A percentile compares a stretch with the other conserved stretches of the same genome.
Conservation (phyloP, 73 alveolate genomes). For the Tetrahymena borealis region DNA sequence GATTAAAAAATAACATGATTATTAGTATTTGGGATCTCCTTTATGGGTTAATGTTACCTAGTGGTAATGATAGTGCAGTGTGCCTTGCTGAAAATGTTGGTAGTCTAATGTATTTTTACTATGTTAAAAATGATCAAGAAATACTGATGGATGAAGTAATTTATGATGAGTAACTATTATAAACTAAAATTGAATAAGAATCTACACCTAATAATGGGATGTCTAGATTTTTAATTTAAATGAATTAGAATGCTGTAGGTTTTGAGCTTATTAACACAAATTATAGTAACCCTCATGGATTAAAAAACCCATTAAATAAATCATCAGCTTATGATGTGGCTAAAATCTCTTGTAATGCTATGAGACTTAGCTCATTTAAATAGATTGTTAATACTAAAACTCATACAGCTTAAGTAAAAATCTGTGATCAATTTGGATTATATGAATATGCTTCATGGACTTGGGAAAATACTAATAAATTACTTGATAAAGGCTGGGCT, state of each 20-base stretch:
- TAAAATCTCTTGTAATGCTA: slow-evolving; percentile 31
- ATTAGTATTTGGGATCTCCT: slow-evolving; percentile 57
- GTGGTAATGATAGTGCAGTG: slow-evolving; percentile 82
- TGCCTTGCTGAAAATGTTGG: slow-evolving; percentile 60
- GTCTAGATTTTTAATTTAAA: not conserved
- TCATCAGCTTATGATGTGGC: slow-evolving; percentile 57
- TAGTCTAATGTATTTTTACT: not conserved
- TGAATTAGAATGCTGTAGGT: not conserved
- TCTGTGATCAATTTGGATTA: not conserved
- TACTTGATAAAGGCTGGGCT: slow-evolving; percentile 47
- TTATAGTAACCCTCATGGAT: slow-evolving; percentile 67
- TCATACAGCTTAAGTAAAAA: not conserved
- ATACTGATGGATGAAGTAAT: not conserved
- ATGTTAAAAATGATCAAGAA: not conserved
- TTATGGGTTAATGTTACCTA: slow-evolving; percentile 82
- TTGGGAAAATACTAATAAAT: slow-evolving; percentile 54
- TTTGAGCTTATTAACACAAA: not conserved
- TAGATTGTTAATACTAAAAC: slow-evolving; percentile 34
- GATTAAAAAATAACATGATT: slow-evolving; percentile 59
- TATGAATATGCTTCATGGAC: not conserved
- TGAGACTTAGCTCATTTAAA: slow-evolving; percentile 33
- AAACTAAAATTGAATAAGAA: not conserved
- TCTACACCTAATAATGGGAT: not conserved
- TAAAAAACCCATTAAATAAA: slow-evolving; percentile 39
- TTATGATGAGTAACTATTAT: not conserved